These are phyloP conservation scores for Nannizzia gypsea DNA, from an alignment of 2,329 filamentous ascomycete genomes.

Conservation along the genomic window DNA sequence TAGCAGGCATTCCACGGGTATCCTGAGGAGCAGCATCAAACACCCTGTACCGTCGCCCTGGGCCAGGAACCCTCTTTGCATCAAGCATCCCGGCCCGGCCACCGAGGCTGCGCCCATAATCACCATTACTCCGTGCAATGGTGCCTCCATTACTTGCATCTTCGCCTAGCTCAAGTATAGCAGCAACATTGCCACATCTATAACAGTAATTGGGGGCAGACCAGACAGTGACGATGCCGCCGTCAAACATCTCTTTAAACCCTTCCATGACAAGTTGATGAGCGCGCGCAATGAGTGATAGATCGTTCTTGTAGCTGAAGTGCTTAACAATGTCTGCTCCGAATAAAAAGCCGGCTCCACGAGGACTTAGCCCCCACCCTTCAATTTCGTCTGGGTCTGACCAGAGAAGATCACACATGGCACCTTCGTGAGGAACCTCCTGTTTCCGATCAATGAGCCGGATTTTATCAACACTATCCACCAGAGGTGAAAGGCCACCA, in stretches of 20 bases:
- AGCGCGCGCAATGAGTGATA: slow-evolving; percentile 81
- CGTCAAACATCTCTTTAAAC: slow-evolving; percentile 98
- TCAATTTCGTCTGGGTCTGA: slow-evolving; percentile 97
- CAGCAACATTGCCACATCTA: slow-evolving; percentile 87
- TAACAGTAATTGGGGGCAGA: slow-evolving; percentile 96
- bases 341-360: slow-evolving; percentile 90
- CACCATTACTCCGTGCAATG: slow-evolving; percentile 51
- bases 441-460: slow-evolving; percentile 89
- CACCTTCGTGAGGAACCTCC: slow-evolving; percentile 94
- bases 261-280: slow-evolving; percentile 99
- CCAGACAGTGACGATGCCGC: slow-evolving; percentile 96
- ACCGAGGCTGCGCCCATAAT: slow-evolving; percentile 33
- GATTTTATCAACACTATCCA: slow-evolving; percentile 93
- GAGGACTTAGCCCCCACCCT: slow-evolving; percentile 87
- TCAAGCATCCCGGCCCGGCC: slow-evolving; percentile 36
- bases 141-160: slow-evolving; percentile 64
- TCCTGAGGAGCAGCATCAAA: slow-evolving; percentile 97
- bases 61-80: slow-evolving; percentile 46
- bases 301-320: slow-evolving; percentile 90
- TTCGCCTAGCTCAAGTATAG: slow-evolving; percentile 83
- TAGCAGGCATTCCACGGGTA: slow-evolving; percentile 91
- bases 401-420: slow-evolving; percentile 98
- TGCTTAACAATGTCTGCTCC: slow-evolving; percentile 86
- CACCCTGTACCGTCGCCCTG: slow-evolving; percentile 80
- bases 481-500: slow-evolving; percentile 78